phyloP scores from a whole-genome alignment of 2,329 filamentous ascomycete species.

The Cercospora brassicicola region DNA sequence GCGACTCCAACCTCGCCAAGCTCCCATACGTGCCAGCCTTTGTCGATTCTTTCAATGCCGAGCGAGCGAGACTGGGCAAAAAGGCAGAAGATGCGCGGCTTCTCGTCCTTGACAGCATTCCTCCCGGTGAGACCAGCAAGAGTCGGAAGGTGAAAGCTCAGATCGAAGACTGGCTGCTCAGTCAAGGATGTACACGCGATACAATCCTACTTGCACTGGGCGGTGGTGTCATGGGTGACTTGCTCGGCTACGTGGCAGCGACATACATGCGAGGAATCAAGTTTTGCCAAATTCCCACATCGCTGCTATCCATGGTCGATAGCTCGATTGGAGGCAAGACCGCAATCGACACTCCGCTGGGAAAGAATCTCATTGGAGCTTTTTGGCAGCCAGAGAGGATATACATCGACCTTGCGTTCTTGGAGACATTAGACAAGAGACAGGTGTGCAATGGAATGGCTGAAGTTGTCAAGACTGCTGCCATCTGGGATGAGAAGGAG shows the following conservation, averaged over 20 bases:
- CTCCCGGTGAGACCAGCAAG: constrained; percentile 92
- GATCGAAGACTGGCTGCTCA: constrained; percentile 96
- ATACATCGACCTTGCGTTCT: constrained; percentile 89
- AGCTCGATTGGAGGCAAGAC: constrained; percentile 98
- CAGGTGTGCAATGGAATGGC: constrained; percentile 99
- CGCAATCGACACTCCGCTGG: constrained; percentile 91
- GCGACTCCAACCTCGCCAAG: constrained; percentile 85
- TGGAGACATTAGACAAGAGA: constrained; percentile 83
- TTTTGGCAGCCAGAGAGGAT: constrained; percentile 96
- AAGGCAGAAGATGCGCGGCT: constrained; percentile 61
- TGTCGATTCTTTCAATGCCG: constrained; percentile 60
- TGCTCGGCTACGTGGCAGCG: constrained; percentile 95
- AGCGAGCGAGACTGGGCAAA: constrained; percentile 41
- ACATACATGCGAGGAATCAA: constrained; percentile 98
- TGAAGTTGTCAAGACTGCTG: constrained; percentile 81
- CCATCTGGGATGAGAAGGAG: constrained; percentile 88
- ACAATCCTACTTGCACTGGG: constrained; percentile 93
- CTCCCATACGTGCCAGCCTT: constrained; percentile 76
- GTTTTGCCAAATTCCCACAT: constrained; percentile 95
- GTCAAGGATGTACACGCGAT: constrained; percentile 88
- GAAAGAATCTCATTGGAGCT: constrained; percentile 92
- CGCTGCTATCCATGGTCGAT: constrained; percentile 94
- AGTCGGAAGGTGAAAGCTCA: constrained; percentile 89
- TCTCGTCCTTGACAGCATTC: constrained; percentile 81
- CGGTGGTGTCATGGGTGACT: constrained; percentile 94